Evolutionary conservation across 2,329 filamentous ascomycete species (phyloP).

Genomic region (Colletotrichum lupini): DNA sequence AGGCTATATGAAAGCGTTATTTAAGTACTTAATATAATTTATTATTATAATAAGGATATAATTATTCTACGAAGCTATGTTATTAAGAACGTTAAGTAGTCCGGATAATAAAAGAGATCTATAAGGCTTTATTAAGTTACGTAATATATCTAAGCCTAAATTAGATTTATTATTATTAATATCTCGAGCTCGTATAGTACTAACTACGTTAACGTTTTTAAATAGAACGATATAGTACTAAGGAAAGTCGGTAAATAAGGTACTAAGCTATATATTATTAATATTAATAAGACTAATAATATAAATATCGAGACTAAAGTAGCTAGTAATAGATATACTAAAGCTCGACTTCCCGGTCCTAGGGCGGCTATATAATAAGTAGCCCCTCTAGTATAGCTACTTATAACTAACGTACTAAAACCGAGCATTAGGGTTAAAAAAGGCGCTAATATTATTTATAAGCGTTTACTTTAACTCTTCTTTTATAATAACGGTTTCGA

Average conservation of each 20-base stretch:
- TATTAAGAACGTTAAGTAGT: conserved; percentile 39
- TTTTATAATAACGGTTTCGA: background rate
- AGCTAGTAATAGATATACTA: conserved; percentile 47
- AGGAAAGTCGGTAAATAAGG: conserved; percentile 46
- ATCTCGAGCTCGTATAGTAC: conserved; percentile 7
- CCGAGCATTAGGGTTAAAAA: conserved; percentile 44
- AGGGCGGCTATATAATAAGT: conserved; percentile 52
- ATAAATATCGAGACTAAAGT: conserved; percentile 49
- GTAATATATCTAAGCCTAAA: background rate
- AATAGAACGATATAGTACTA: conserved; percentile 50
- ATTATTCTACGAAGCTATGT: conserved; percentile 38
- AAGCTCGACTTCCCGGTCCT: conserved; percentile 53
- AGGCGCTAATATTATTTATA: conserved; percentile 38
- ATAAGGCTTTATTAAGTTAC: background rate
- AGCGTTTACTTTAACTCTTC: background rate
- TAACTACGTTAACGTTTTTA: conserved; percentile 51
- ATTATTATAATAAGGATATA: conserved; percentile 42
- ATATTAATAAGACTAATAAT: no score
- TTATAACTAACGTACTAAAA: conserved; percentile 45
- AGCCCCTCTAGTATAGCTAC: conserved; percentile 46
- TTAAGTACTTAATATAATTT: conserved; percentile 39
- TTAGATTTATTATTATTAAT: background rate
- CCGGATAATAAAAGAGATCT: conserved; percentile 34
- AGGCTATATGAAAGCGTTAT: conserved; percentile 38
- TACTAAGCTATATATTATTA: conserved; percentile 37